Evolutionary conservation across 805 yeast species (phyloP).

Genomic region (Metschnikowia continentalis): DNA sequence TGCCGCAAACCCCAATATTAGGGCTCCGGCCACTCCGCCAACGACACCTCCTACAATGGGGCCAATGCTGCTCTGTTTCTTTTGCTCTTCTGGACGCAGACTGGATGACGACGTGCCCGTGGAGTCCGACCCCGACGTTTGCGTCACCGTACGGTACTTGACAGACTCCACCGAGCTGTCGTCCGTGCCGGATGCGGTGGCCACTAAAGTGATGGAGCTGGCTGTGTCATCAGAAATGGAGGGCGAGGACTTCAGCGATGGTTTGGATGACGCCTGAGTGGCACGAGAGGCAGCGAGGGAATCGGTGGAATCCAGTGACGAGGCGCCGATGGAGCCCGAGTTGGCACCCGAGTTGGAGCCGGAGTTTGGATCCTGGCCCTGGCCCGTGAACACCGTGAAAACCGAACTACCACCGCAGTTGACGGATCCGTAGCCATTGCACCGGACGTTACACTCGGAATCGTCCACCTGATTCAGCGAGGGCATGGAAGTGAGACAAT

Average conservation of each 20-base stretch:
- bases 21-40: conserved; percentile 37
- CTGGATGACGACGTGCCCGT: background rate
- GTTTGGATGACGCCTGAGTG: background rate
- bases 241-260: background rate
- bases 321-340: background rate
- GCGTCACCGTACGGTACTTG: conserved; percentile 12
- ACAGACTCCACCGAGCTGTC: conserved; percentile 1
- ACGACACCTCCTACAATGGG: conserved; percentile 46
- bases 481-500: conserved; percentile 35
- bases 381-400: conserved; percentile 24
- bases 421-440: conserved; percentile 32
- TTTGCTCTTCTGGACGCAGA: conserved; percentile 1
- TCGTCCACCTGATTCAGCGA: conserved; percentile 4
- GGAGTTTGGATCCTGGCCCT: conserved; percentile 13
- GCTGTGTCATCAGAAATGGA: background rate
- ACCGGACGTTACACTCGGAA: conserved; percentile 27
- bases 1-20: conserved; percentile 20
- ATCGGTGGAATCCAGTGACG: background rate
- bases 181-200: background rate
- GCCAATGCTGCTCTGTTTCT: conserved; percentile 30
- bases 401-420: conserved; percentile 38
- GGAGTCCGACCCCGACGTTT: conserved; percentile 11
- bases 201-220: background rate
- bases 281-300: background rate
- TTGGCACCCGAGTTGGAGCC: conserved; percentile 13